Base-by-base conservation (phyloP, 352 stramenopile genomes). In the Plasmopara muralis region DNA sequence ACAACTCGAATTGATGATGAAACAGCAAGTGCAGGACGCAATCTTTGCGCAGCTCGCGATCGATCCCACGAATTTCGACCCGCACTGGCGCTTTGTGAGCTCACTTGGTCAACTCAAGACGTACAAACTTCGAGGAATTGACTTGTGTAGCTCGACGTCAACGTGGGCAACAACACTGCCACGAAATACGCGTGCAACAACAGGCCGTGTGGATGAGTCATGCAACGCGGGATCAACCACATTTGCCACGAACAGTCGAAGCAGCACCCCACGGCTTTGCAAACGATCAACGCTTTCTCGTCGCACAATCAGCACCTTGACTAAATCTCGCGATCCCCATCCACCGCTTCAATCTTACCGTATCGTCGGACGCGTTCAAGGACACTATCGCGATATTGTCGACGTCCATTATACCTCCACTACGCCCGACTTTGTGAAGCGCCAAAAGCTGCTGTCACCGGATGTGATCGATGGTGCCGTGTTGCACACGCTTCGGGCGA, bases 361-460 rank as follows among this genome's bases (percentile, higher is more conserved):
- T 16, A 77, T 60, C 12, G 76, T 77, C 29, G 72, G 72, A 1
- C 63, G 57, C 6, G 59, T 83, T 10, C 72, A 83, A 61, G 72
- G 72, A 20, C 66, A 71, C 47, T 80, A 77, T 51, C 57, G 60
- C 10, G 70, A 78, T 46, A 78, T 83, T 14, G 50, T 80, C 4
- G 57, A 59, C n/a, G 70, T 58, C 0, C 62, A 80, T 38, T 57
- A 68, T 43, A 53, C 72, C 3, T 55, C 62, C 2, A 80, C 59
- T 39, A 70, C 67, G 6, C 14, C 37, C 6, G 67, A 80, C 40
- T 72, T 77, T 39, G 16, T 74, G 9, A 66, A 69, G 42, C 61
- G 73, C 34, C 70, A 83, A 39, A 68, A 66, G 37, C 41, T 83
- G n/a, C 20, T 83, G 14, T 83, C 60, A 1, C 72, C 70, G 6